phyloP scores from a whole-genome alignment of 2,329 filamentous ascomycete species.

The Fusarium concolor region DNA sequence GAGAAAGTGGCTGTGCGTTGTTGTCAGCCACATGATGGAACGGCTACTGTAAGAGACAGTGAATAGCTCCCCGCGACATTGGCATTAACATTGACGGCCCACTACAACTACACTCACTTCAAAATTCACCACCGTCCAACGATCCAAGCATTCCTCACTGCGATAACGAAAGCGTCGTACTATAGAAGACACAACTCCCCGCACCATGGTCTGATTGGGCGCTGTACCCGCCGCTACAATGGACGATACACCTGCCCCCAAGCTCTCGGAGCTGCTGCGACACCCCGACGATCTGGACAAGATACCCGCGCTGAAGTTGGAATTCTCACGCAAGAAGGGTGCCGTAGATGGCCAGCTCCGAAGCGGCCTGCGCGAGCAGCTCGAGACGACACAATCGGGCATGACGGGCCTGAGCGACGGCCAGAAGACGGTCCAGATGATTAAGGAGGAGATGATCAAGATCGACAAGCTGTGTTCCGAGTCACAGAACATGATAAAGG shows the following conservation, averaged over 20 bases:
- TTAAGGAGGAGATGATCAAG: slow-evolving; percentile 98
- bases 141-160: neutral
- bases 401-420: slow-evolving; percentile 91
- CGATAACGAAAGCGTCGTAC: neutral
- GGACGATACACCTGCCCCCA: slow-evolving; percentile 75
- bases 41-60: slow-evolving; percentile 17
- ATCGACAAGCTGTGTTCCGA: slow-evolving; percentile 98
- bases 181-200: neutral
- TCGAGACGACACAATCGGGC: slow-evolving; percentile 92
- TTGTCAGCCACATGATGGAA: slow-evolving; percentile 37
- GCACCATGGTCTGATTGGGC: slow-evolving; percentile 47
- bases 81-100: slow-evolving; percentile 18
- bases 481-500: slow-evolving; percentile 95
- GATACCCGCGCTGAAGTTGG: slow-evolving; percentile 86
- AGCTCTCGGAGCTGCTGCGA: slow-evolving; percentile 91
- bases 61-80: slow-evolving; percentile 36
- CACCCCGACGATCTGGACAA: slow-evolving; percentile 98
- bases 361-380: slow-evolving; percentile 87
- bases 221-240: slow-evolving; percentile 45
- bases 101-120: slow-evolving; percentile 23
- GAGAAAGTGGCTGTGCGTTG: slow-evolving; percentile 32
- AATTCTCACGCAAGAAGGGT: slow-evolving; percentile 94
- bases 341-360: slow-evolving; percentile 92
- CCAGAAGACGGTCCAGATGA: slow-evolving; percentile 89
- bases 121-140: neutral